These are phyloP conservation scores for Mucor circinelloides DNA, from an alignment of 371 early-diverging fungal species.

Conservation along the genomic window DNA sequence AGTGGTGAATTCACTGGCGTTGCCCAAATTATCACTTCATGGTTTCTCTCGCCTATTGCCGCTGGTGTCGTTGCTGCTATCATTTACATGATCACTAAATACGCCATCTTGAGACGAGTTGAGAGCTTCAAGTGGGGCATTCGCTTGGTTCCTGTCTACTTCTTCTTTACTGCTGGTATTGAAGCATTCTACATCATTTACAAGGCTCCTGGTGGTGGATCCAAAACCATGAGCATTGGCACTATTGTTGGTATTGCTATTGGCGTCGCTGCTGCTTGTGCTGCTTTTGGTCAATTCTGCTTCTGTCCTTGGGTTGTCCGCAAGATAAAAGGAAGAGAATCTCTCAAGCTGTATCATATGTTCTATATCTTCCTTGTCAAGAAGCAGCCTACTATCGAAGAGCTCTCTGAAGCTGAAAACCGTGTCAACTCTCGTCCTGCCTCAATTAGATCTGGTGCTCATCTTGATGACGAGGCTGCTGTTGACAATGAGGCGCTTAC, in stretches of 20 bases:
- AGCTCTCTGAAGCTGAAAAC: conserved; percentile 18
- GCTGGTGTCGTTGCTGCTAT: conserved; percentile 70
- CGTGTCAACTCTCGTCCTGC: conserved; percentile 49
- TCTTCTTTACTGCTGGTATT: conserved; percentile 72
- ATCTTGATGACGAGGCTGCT: conserved; percentile 6
- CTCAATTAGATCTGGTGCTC: conserved; percentile 18
- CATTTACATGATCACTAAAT: conserved; percentile 71
- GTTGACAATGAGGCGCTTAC: conserved; percentile 14
- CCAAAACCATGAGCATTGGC: conserved; percentile 28
- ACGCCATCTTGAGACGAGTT: conserved; percentile 58
- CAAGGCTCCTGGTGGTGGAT: conserved; percentile 64
- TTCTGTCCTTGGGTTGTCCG: conserved; percentile 68
- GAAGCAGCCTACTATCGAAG: conserved; percentile 42
- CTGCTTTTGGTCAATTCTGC: conserved; percentile 59
- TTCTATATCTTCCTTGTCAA: conserved; percentile 56
- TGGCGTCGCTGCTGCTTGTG: conserved; percentile 32
- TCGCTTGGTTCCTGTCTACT: conserved; percentile 79
- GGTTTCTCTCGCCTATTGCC: conserved; percentile 76
- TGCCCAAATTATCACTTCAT: conserved; percentile 73
- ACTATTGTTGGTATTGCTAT: conserved; percentile 15
- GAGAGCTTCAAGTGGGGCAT: conserved; percentile 78
- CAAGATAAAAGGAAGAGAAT: conserved; percentile 62
- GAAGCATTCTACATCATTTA: conserved; percentile 75
- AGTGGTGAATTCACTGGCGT: conserved; percentile 71
- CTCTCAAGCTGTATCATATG: conserved; percentile 70